These are phyloP conservation scores for Vanrija humicola DNA, from an alignment of 1,284 basidiomycete genomes.

Conservation along the genomic window DNA sequence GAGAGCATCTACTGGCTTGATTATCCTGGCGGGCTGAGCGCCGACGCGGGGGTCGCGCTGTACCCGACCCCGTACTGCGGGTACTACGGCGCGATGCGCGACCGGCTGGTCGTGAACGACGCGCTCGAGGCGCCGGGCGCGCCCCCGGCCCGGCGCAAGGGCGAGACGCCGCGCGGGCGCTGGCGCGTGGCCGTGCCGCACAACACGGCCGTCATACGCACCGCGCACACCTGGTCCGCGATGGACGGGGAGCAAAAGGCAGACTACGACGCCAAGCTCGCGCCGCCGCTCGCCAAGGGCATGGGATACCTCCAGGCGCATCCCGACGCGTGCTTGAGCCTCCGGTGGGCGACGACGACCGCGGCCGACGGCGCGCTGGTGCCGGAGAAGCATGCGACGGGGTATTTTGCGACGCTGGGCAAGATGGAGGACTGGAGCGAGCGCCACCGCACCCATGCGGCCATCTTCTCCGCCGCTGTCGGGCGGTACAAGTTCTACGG, in stretches of 20 bases:
- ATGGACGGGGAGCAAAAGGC: conserved; percentile 10
- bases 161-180: neutral
- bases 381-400: conserved; percentile 7
- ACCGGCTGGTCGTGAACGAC: conserved; percentile 1
- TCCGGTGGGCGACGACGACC: neutral
- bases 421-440: conserved; percentile 11
- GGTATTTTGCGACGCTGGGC: conserved; percentile 1
- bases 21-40: conserved; percentile 6
- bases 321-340: neutral
- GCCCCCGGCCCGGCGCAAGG: no score
- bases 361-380: neutral
- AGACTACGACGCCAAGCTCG: conserved; percentile 6
- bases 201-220: conserved; percentile 10
- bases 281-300: conserved; percentile 6
- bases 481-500: conserved; percentile 11
- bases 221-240: conserved; percentile 8
- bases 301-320: conserved; percentile 6
- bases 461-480: conserved; percentile 10
- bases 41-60: neutral
- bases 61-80: conserved; percentile 17
- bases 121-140: neutral
- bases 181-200: conserved; percentile 1
- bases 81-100: conserved; percentile 16
- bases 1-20: conserved; percentile 15
- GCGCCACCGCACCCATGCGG: conserved; percentile 7